Evolutionary conservation across 495 filamentous ascomycete species (phyloP).

Genomic region (Neurospora sp.): DNA sequence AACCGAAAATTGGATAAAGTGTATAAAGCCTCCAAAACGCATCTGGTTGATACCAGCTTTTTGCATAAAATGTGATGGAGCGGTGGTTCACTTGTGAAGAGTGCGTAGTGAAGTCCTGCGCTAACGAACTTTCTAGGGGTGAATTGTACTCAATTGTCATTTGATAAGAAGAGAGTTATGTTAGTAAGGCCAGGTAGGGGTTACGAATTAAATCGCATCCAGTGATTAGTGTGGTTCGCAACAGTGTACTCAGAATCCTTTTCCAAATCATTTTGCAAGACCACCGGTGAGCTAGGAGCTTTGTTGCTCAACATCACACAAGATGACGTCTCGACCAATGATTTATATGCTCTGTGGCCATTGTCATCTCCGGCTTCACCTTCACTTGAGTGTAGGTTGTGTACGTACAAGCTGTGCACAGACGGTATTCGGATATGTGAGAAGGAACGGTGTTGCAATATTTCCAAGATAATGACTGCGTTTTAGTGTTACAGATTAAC

Average conservation of each 20-base stretch:
- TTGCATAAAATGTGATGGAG: too few relatives aligned
- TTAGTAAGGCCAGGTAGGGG: not conserved
- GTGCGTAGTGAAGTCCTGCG: too few relatives aligned
- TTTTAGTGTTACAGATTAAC: not conserved
- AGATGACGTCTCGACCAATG: not conserved
- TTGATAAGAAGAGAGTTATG: not conserved
- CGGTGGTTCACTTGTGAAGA: too few relatives aligned
- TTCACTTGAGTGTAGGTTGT: not conserved
- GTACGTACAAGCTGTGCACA: not conserved
- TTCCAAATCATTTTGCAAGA: not conserved
- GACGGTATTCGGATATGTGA: not conserved
- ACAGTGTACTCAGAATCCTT: not conserved
- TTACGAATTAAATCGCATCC: not conserved
- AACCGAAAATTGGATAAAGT: too few relatives aligned
- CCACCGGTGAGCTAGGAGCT: not conserved
- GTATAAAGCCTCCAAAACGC: too few relatives aligned
- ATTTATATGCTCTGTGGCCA: not conserved
- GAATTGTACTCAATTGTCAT: not conserved
- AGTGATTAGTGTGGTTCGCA: not conserved
- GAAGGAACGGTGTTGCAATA: not conserved
- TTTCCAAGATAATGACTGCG: not conserved
- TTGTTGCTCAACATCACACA: not conserved
- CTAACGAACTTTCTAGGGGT: too few relatives aligned
- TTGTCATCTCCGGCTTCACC: not conserved
- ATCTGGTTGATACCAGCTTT: too few relatives aligned